A percentile compares a stretch with the other conserved stretches of the same genome.
phyloP scores from a whole-genome alignment of 345 rosid genomes.

The Eucalyptus regnans region DNA sequence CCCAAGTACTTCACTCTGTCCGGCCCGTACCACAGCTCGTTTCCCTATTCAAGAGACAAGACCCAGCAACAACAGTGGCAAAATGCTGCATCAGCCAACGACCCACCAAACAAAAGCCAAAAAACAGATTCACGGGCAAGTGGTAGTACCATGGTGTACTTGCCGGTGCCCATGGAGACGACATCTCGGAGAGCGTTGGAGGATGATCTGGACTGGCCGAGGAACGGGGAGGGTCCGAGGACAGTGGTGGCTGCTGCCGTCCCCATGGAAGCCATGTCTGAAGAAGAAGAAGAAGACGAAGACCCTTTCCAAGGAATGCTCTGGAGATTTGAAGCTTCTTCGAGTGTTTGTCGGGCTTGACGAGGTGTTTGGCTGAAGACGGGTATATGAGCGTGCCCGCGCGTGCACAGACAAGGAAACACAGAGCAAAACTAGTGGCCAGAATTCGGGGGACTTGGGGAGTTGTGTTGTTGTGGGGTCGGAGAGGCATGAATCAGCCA shows the following conservation, averaged over 20 bases:
- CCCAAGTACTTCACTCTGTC: conserved; percentile 95
- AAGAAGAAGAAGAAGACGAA: background rate
- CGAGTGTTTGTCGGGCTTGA: background rate
- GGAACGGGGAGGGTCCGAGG: conserved; percentile 52
- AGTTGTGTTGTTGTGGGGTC: conserved; percentile 14
- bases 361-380: background rate
- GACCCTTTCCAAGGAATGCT: background rate
- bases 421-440: background rate
- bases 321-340: background rate
- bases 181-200: conserved; percentile 61
- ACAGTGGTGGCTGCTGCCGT: conserved; percentile 56
- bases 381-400: background rate
- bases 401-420: background rate
- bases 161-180: conserved; percentile 51
- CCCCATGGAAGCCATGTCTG: conserved; percentile 7
- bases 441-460: background rate
- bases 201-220: conserved; percentile 51
- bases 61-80: background rate
- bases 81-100: background rate
- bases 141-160: conserved; percentile 54
- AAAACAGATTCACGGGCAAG: background rate
- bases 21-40: conserved; percentile 91
- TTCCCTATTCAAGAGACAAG: conserved; percentile 23
- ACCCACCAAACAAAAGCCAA: background rate
- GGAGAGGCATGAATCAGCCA: conserved; percentile 19